Conservation (phyloP, 164 flowering plant genomes). For the Euptelea pleiosperma region DNA sequence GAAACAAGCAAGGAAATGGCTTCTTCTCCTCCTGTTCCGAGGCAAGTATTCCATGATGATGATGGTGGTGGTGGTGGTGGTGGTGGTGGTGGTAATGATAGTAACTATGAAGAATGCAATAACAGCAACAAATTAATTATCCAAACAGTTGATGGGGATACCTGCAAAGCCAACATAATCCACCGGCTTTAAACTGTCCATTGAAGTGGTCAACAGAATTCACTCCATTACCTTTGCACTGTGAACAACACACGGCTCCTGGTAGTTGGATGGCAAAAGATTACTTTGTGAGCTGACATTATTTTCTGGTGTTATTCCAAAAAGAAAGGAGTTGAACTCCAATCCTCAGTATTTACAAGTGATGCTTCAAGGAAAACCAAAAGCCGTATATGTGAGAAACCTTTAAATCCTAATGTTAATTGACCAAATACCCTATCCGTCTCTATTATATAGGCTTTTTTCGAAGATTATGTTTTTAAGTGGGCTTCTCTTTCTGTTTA, state of each 20-base stretch:
- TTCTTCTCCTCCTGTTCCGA: too few relatives aligned
- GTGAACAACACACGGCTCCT: conserved; percentile 66
- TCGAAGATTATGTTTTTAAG: too few relatives aligned
- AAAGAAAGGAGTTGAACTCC: not conserved
- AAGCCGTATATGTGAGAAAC: too few relatives aligned
- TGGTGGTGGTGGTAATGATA: not conserved
- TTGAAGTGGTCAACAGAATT: conserved; percentile 83
- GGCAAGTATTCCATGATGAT: too few relatives aligned
- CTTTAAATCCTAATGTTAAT: too few relatives aligned
- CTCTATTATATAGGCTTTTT: too few relatives aligned
- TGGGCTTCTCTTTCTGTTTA: too few relatives aligned
- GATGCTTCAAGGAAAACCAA: too few relatives aligned
- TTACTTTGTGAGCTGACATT: not conserved
- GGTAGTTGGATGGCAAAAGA: conserved; percentile 9
- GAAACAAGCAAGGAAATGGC: too few relatives aligned
- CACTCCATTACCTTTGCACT: conserved; percentile 81
- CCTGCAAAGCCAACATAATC: conserved; percentile 97
- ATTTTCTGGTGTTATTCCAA: not conserved
- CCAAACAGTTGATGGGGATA: conserved; percentile 18
- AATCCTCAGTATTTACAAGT: not conserved
- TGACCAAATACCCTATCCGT: too few relatives aligned
- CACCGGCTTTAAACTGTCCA: conserved; percentile 91
- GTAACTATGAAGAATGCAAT: not conserved
- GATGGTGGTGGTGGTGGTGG: not conserved
- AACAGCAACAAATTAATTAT: not conserved